phyloP scores from a whole-genome alignment of 2,329 filamentous ascomycete genomes.

The Exserohilum rostratum region DNA sequence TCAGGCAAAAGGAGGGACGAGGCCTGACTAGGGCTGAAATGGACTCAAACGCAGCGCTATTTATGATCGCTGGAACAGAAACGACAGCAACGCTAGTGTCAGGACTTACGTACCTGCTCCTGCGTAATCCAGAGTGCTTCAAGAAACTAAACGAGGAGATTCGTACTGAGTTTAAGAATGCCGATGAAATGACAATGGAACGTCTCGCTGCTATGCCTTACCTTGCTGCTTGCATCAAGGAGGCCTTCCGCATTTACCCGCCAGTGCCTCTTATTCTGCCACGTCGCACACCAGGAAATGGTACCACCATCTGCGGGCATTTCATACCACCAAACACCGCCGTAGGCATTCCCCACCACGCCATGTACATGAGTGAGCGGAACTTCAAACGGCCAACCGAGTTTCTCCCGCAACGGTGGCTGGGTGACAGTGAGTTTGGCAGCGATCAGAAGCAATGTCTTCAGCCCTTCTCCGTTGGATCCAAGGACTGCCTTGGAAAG shows the following conservation, averaged over 20 bases:
- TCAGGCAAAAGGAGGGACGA: constrained; percentile 41
- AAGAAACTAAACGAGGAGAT: constrained; percentile 37
- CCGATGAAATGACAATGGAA: constrained; percentile 46
- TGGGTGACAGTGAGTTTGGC: constrained; percentile 31
- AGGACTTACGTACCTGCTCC: constrained; percentile 46
- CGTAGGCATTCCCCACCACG: constrained; percentile 24
- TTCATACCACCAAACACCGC: constrained; percentile 40
- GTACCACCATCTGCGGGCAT: constrained; percentile 46
- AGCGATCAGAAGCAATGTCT: constrained; percentile 44
- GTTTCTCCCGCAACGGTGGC: constrained; percentile 53
- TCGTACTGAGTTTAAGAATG: constrained; percentile 29
- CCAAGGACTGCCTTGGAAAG: constrained; percentile 48
- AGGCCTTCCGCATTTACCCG: constrained; percentile 52
- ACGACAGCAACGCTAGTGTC: constrained; percentile 52
- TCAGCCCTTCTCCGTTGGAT: constrained; percentile 54
- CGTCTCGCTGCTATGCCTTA: constrained; percentile 41
- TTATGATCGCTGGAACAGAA: constrained; percentile 55
- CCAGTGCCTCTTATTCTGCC: constrained; percentile 48
- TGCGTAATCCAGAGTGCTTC: constrained; percentile 38
- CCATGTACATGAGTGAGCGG: constrained; percentile 22
- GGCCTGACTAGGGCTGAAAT: constrained; percentile 45
- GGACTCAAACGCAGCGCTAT: constrained; percentile 43
- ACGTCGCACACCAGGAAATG: constrained; percentile 42
- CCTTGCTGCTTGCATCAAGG: constrained; percentile 50
- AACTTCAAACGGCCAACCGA: constrained; percentile 46